Evolutionary conservation across 169 alveolate species (phyloP).

Genomic region (Eimeria necatrix): DNA sequence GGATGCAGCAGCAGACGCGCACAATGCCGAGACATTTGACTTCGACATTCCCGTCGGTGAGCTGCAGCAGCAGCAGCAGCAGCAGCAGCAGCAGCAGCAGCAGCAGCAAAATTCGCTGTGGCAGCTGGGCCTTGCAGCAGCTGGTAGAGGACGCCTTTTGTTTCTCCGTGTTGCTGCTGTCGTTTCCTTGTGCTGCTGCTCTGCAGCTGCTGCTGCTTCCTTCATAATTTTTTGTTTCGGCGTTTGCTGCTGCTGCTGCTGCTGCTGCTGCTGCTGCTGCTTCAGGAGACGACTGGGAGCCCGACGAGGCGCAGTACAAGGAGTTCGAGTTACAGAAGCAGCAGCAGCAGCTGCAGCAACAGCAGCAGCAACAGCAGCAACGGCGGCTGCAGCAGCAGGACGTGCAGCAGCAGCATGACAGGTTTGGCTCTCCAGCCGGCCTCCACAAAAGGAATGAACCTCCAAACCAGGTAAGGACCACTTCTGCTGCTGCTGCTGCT

Average conservation of each 20-base stretch:
- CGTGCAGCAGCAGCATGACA: background rate
- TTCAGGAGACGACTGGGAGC: conserved; percentile 70
- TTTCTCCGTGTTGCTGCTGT: background rate
- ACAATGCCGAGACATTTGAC: conserved; percentile 31
- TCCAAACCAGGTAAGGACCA: background rate
- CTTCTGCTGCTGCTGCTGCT: background rate
- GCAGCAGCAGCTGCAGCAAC: conserved; percentile 53
- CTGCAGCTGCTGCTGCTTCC: background rate
- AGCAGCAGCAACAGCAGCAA: too few species aligned
- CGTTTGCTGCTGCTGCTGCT: conserved; percentile 13
- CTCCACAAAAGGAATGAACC: background rate
- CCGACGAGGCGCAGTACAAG: conserved; percentile 11
- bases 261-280: too few species aligned
- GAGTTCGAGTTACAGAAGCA: conserved; percentile 35
- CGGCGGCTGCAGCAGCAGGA: too few species aligned
- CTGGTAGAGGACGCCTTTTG: background rate
- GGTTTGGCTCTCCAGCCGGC: background rate
- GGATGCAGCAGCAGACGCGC: conserved; percentile 60
- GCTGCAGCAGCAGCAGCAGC: conserved; percentile 19
- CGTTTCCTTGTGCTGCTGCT: background rate
- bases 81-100: conserved; percentile 23
- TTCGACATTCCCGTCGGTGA: conserved; percentile 11
- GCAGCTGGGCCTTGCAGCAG: background rate
- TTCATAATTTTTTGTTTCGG: background rate
- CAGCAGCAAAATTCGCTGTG: background rate